phyloP scores from a whole-genome alignment of 495 filamentous ascomycete species.

The Chlorociboria aeruginascens region DNA sequence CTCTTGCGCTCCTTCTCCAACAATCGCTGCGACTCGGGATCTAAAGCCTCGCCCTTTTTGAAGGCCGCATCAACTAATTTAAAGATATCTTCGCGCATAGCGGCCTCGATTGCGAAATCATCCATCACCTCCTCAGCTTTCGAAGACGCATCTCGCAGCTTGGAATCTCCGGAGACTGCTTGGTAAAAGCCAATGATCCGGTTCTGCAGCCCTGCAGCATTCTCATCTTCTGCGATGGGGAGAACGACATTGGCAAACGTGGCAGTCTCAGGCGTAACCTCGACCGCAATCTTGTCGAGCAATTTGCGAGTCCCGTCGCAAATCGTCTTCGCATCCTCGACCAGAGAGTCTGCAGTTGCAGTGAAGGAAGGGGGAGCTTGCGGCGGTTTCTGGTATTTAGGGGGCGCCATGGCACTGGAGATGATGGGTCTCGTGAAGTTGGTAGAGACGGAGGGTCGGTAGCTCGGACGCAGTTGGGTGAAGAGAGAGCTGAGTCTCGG shows the following conservation, averaged over 20 bases:
- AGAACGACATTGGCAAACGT: constrained; percentile 53
- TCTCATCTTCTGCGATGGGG: constrained; percentile 59
- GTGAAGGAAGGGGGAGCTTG: constrained; percentile 80
- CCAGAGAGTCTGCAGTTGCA: constrained; percentile 62
- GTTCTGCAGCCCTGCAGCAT: constrained; percentile 42
- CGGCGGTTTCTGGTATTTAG: constrained; percentile 56
- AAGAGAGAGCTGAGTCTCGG: constrained; percentile 53
- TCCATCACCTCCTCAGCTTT: constrained; percentile 49
- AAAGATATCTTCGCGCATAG: constrained; percentile 52
- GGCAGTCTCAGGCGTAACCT: constrained; percentile 51
- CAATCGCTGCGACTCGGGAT: constrained; percentile 36
- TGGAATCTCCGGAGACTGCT: constrained; percentile 57
- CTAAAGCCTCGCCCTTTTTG: constrained; percentile 26
- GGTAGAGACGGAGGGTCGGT: neutral
- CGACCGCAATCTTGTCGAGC: constrained; percentile 62
- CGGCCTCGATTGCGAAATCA: constrained; percentile 45
- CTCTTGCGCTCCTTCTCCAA: constrained; percentile 47
- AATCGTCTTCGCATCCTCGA: constrained; percentile 64
- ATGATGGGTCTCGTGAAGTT: constrained; percentile 22
- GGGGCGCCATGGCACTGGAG: constrained; percentile 54
- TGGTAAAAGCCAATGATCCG: constrained; percentile 69
- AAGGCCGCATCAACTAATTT: constrained; percentile 42
- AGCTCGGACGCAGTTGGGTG: constrained; percentile 21
- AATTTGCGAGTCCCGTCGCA: constrained; percentile 54
- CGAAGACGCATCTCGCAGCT: constrained; percentile 51